Conservation (phyloP, 2,329 filamentous ascomycete genomes). For the Alternaria ventricosa region DNA sequence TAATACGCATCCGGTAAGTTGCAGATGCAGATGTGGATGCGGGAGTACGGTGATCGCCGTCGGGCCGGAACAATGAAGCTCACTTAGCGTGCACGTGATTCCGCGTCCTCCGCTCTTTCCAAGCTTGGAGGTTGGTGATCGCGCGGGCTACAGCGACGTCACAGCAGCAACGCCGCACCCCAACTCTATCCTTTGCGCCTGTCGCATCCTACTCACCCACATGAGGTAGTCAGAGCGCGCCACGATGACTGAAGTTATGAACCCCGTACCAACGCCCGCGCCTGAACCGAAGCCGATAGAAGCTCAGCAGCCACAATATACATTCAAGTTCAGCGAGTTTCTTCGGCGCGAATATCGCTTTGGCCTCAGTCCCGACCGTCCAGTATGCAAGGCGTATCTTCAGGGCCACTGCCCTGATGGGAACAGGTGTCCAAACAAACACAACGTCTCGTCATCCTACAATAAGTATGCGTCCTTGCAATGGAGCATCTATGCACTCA, state of each 20-base stretch:
- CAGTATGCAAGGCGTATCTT: constrained; percentile 84
- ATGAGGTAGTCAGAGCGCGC: not conserved
- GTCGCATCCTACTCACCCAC: not conserved
- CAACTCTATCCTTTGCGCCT: not conserved
- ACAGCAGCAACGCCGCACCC: not conserved
- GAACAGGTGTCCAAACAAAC: constrained; percentile 83
- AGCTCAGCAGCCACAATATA: constrained; percentile 56
- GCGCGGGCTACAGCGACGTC: not conserved
- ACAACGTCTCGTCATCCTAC: constrained; percentile 67
- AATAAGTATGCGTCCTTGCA: constrained; percentile 60
- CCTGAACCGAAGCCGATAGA: constrained; percentile 40
- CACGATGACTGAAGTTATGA: constrained; percentile 42
- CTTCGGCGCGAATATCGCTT: constrained; percentile 83
- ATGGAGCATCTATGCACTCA: not conserved
- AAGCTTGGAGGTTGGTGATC: not conserved
- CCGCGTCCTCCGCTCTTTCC: not conserved
- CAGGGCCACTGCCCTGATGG: constrained; percentile 88
- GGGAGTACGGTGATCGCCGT: not conserved
- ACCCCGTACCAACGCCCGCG: constrained; percentile 17
- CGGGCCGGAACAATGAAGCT: not conserved
- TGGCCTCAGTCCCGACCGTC: constrained; percentile 71
- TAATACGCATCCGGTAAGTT: constrained; percentile 7
- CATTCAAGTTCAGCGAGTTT: constrained; percentile 86
- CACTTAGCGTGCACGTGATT: constrained; percentile 8
- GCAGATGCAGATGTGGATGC: constrained; percentile 6